Evolutionary conservation across 2,329 filamentous ascomycete species (phyloP), one percentile per base, ranked within the genome.

Genomic region (Fusarium hainanense): DNA sequence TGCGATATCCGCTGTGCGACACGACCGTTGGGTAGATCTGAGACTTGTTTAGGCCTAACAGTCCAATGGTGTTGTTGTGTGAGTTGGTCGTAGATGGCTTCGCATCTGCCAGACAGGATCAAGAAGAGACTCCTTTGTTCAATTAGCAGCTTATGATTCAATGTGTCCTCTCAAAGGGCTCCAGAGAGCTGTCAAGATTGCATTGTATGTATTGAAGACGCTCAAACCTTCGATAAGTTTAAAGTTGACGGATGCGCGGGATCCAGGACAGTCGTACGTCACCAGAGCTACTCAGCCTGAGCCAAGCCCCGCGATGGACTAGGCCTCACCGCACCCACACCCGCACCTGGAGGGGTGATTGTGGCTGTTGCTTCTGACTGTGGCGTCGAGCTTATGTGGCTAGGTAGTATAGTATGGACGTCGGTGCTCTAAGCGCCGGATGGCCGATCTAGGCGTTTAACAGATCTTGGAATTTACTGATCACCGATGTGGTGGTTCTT

Each of bases 211-310:
- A 55, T 46, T 34, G 21, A 34, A 50, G 51, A 40, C 34, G 23
- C 47, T 58, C 54, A 41, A 51, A 41, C 40, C 12, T 51, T 51
- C 44, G 32, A 54, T 54, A 44, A 20, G 25, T 27, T 49, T 49
- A 21, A 44, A 47, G 50, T 47, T 46, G 61, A 47, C 51, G 58
- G 63, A 56, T 55, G 62, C 43, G 56, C 37, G 49, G 62, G 49
- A 52, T 49, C 43, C 63, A 41, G 49, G 34, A 63, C 43, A 51
- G 60, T 57, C 56, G 60, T 71, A 61, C 68, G 68, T 71, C 68
- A 71, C 68, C 64, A 46, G 57, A 10, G 41, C 41, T 52, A 52
- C 68, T 71, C 64, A 71, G 68, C 68, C 68, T 56, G 30, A 68
- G 59, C 68, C 63, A 68, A 70, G 68, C 55, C 67, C 62, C 57